Evolutionary conservation across 768 basidiomycete genomes (phyloP).

Genomic region (Pholiota conissans): DNA sequence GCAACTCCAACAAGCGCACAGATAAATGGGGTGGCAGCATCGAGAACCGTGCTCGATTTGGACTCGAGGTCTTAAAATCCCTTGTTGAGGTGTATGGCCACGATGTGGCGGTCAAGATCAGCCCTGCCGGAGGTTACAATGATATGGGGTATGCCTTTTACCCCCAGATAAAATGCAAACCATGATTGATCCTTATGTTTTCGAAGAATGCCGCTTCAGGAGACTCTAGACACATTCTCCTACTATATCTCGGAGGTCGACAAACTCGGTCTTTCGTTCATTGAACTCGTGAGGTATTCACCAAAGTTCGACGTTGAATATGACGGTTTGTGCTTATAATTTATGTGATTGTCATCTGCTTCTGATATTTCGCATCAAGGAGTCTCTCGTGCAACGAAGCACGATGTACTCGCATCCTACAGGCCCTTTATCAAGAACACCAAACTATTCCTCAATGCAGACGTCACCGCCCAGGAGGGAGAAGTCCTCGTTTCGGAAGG

Average conservation of each 20-base stretch:
- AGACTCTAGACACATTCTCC: conserved; percentile 40
- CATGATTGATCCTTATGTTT: neutral
- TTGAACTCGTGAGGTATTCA: conserved; percentile 11
- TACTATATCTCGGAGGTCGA: conserved; percentile 41
- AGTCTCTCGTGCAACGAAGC: conserved; percentile 11
- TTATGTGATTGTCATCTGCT: too few species aligned
- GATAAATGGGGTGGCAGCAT: conserved; percentile 62
- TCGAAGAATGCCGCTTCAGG: conserved; percentile 40
- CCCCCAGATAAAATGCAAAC: neutral
- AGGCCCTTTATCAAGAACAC: conserved; percentile 16
- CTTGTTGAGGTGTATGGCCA: conserved; percentile 38
- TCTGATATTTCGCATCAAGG: neutral
- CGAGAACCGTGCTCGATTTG: conserved; percentile 58
- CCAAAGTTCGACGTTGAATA: neutral
- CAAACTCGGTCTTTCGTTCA: conserved; percentile 26
- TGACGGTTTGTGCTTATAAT: conserved; percentile 1
- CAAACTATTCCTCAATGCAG: conserved; percentile 14
- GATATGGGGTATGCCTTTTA: conserved; percentile 35
- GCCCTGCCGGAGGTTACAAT: conserved; percentile 42
- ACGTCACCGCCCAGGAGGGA: conserved; percentile 25
- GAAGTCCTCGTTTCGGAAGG: conserved; percentile 30
- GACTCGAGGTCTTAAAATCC: conserved; percentile 48
- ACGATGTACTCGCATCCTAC: conserved; percentile 19
- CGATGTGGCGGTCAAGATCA: conserved; percentile 45
- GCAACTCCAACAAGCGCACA: conserved; percentile 44